Conservation (phyloP, 257 asterid species). For the Petunia axillaris region DNA sequence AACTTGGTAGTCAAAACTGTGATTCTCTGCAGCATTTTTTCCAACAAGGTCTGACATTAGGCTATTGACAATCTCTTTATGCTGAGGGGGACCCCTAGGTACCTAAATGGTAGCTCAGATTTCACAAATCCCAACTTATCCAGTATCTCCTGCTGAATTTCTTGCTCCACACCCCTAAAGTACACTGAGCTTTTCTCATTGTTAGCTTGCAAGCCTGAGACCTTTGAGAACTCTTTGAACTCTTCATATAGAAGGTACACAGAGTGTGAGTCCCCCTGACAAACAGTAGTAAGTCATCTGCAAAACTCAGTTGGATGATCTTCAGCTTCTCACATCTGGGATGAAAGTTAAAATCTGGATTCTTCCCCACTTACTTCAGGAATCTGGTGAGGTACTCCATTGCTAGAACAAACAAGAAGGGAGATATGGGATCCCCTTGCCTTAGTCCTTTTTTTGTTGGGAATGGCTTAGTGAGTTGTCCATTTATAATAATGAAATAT, state of each 20-base stretch:
- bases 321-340: background rate
- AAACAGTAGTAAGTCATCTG: background rate
- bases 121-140: background rate
- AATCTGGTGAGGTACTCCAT: background rate
- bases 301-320: background rate
- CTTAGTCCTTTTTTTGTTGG: background rate
- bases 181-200: background rate
- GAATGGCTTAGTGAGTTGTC: background rate
- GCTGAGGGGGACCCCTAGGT: background rate
- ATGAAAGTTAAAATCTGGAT: background rate
- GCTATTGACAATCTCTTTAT: background rate
- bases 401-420: background rate
- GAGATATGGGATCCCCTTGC: background rate
- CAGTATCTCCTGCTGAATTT: no score
- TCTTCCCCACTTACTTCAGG: accelerated
- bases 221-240: background rate
- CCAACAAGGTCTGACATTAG: background rate
- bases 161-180: no score
- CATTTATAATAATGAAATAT: background rate
- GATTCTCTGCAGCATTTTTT: background rate
- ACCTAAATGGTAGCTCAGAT: background rate
- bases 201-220: background rate
- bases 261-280: background rate
- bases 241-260: no score
- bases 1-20: background rate